Evolutionary conservation across 2,329 filamentous ascomycete genomes (phyloP).

Genomic region (Fusarium torreyae): DNA sequence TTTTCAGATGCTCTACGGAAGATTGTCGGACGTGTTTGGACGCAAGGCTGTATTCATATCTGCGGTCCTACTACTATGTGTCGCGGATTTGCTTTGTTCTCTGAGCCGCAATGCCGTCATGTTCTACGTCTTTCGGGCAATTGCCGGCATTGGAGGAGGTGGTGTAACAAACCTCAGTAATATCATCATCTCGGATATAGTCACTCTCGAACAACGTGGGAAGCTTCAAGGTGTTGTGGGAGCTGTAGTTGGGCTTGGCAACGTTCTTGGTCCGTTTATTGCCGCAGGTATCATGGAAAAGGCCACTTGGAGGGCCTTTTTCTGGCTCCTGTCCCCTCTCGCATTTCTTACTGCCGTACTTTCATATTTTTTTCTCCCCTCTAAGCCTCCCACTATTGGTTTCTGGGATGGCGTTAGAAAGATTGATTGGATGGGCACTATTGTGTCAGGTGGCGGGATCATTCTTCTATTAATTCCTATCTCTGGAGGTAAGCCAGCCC

Average conservation of each 20-base stretch:
- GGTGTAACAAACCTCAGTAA: background rate
- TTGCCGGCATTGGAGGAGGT: slow-evolving; percentile 5
- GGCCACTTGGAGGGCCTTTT: background rate
- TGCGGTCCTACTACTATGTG: background rate
- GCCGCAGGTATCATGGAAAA: background rate
- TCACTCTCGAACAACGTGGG: slow-evolving; percentile 3
- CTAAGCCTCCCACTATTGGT: background rate
- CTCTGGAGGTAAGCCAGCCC: background rate
- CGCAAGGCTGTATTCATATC: background rate
- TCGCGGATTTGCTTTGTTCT: background rate
- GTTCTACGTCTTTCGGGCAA: background rate
- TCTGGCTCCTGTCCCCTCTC: background rate
- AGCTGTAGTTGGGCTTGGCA: background rate
- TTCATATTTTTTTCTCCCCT: background rate
- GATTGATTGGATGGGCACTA: slow-evolving; percentile 5
- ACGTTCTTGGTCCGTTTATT: background rate
- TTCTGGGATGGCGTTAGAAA: background rate
- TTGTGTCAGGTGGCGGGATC: background rate
- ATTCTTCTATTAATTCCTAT: slow-evolving; percentile 2
- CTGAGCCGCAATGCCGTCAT: slow-evolving; percentile 1
- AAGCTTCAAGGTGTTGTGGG: background rate
- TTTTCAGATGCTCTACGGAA: slow-evolving; percentile 12
- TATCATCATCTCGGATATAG: slow-evolving; percentile 6
- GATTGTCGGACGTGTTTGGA: slow-evolving; percentile 10
- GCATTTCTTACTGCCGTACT: background rate